Conservation (phyloP, 176 grass and related monocot genomes). For the Thinopyrum elongatum region DNA sequence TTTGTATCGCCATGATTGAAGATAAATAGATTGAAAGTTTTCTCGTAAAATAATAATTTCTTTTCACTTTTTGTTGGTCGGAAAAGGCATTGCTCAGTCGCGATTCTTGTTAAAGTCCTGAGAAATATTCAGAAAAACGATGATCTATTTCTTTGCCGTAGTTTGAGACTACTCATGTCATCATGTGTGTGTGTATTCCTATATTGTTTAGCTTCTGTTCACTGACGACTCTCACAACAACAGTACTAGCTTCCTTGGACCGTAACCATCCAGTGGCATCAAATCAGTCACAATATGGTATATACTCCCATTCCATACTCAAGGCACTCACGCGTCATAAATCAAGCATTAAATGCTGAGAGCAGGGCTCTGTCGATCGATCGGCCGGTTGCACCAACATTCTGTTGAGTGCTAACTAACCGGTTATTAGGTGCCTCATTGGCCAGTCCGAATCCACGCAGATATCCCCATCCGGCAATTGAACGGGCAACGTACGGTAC, state of each 20-base stretch:
- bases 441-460: not conserved
- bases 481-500: not conserved
- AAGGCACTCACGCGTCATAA: not conserved
- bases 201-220: too few species aligned
- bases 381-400: slow-evolving; percentile 12
- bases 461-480: slow-evolving; percentile 5
- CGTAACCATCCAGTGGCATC: not conserved
- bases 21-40: too few species aligned
- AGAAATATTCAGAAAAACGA: not conserved
- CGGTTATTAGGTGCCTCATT: slow-evolving; percentile 15
- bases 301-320: not conserved
- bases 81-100: not conserved
- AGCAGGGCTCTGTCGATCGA: not conserved
- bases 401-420: slow-evolving; percentile 38
- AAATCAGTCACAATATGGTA: not conserved
- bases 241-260: too few species aligned
- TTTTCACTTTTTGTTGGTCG: not conserved
- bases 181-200: too few species aligned
- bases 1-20: too few species aligned
- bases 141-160: not conserved
- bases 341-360: not conserved
- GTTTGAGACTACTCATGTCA: too few species aligned
- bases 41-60: too few species aligned
- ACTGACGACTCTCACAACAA: too few species aligned
- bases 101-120: not conserved